Evolutionary conservation across 2,329 filamentous ascomycete species (phyloP), one percentile per base, ranked within the genome.

Genomic region (Chrysosporium queenslandicum): DNA sequence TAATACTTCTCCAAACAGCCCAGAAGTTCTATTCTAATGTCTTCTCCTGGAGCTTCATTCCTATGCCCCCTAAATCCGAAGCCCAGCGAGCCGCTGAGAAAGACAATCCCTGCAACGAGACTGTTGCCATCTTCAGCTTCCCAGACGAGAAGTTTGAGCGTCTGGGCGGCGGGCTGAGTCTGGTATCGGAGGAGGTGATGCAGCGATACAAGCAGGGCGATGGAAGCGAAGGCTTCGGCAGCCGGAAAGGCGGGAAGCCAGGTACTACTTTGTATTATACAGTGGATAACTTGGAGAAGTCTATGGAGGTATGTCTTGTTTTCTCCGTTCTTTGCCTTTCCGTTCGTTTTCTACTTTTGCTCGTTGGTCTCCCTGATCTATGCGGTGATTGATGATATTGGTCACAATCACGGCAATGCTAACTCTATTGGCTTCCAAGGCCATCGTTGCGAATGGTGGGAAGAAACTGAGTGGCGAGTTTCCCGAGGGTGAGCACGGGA

Each of bases 21-120:
- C 53, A 59, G 48, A 52, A 37, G 20, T 63, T 63, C 50, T 63
- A 62, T 43, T 41, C 41, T 20, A 39, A 34, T 7, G 58, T 59
- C n/a, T 63, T 63, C 49, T 51, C 55, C 30, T 63, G 61, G 61
- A 43, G 30, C 9, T 62, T 61, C 42, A 37, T 37, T 11, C 20
- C 49, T 2, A 14, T 45, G 9, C 49, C 49, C 12, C 18, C 40
- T 7, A 37, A 40, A 30, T 16, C 40, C 6, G 40, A 43, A 29
- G 40, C 40, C 40, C 21, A 43, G 40, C 23, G 27, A 1, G 40
- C 50, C 18, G 40, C 39, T 30, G 23, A 29, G n/a, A 47, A 42
- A 23, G 46, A 51, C 34, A 37, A 50, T 39, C 37, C 49, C 3
- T 52, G 53, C 25, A 56, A 55, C 16, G 52, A 56, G 7, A 53